Conservation (phyloP, 148 eudicot genomes). For the Drosera capensis region DNA sequence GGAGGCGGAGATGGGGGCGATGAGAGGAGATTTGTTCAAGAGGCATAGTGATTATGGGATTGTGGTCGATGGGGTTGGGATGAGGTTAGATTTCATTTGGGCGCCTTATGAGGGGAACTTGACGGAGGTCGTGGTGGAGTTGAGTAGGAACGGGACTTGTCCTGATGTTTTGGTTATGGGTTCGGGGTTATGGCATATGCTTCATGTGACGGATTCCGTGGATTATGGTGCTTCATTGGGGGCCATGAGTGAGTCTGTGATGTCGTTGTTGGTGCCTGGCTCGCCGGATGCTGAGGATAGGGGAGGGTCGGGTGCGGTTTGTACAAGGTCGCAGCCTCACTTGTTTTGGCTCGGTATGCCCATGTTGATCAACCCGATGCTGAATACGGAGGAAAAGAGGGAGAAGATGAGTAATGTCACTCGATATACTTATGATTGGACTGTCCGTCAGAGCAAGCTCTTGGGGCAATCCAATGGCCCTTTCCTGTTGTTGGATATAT, state of each 20-base stretch:
- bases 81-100: constrained; percentile 84
- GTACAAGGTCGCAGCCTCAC: constrained; percentile 38
- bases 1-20: constrained; percentile 31
- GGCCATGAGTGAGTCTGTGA: constrained; percentile 29
- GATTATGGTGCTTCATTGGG: constrained; percentile 36
- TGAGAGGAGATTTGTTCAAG: constrained; percentile 59
- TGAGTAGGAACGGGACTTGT: constrained; percentile 25
- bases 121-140: constrained; percentile 25
- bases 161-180: constrained; percentile 90
- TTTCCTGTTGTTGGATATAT: constrained; percentile 44
- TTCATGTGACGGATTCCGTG: constrained; percentile 45
- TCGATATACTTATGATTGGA: constrained; percentile 27
- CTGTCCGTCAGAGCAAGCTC: constrained; percentile 36
- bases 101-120: constrained; percentile 63
- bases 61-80: constrained; percentile 47
- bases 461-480: constrained; percentile 65
- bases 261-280: constrained; percentile 28
- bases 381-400: constrained; percentile 78
- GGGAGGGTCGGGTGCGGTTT: constrained; percentile 6
- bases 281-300: constrained; percentile 15
- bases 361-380: constrained; percentile 53
- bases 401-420: constrained; percentile 46
- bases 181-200: constrained; percentile 93
- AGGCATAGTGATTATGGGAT: constrained; percentile 77
- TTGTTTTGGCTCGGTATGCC: constrained; percentile 92